A percentile compares a stretch with the other conserved stretches of the same genome.
Evolutionary conservation across 2,329 filamentous ascomycete genomes (phyloP).

Genomic region (Grosmannia clavigera): DNA sequence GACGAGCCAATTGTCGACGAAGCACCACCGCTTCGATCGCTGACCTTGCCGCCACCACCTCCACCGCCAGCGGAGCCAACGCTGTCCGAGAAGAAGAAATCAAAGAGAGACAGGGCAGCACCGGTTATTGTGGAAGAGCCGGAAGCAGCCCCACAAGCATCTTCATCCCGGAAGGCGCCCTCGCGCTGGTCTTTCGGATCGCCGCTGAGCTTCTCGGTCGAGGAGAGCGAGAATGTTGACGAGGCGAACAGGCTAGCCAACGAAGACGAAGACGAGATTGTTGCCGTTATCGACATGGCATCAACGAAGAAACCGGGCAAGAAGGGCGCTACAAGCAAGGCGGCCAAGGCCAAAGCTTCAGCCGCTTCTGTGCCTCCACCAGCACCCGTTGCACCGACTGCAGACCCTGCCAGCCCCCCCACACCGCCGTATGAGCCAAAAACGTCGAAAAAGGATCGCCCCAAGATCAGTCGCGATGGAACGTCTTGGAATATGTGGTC

Average conservation of each 20-base stretch:
- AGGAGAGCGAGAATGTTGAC: conserved; percentile 9
- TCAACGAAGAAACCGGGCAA: conserved; percentile 30
- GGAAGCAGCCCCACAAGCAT: background rate
- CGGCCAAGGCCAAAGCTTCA: conserved; percentile 24
- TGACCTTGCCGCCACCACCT: conserved; percentile 22
- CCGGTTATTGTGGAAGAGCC: conserved; percentile 13
- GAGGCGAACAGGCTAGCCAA: conserved; percentile 4
- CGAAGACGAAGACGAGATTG: conserved; percentile 26
- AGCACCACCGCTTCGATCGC: conserved; percentile 7
- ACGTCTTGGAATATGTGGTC: conserved; percentile 69
- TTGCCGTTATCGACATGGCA: conserved; percentile 39
- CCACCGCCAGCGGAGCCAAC: conserved; percentile 10
- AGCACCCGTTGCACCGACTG: conserved; percentile 31
- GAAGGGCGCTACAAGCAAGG: conserved; percentile 26
- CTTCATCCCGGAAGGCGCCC: conserved; percentile 4
- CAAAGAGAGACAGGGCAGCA: conserved; percentile 16
- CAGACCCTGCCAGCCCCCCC: conserved; percentile 33
- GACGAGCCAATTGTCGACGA: conserved; percentile 10
- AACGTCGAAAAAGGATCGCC: conserved; percentile 59
- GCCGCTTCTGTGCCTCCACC: conserved; percentile 22
- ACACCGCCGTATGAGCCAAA: conserved; percentile 43
- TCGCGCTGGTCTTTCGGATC: conserved; percentile 12
- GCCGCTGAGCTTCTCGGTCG: conserved; percentile 11
- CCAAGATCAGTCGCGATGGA: conserved; percentile 61
- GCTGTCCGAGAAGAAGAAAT: conserved; percentile 18